Evolutionary conservation across 176 grass and related monocot species (phyloP), one percentile per base, ranked within the genome.

Genomic region (Calamus simplicifolius): DNA sequence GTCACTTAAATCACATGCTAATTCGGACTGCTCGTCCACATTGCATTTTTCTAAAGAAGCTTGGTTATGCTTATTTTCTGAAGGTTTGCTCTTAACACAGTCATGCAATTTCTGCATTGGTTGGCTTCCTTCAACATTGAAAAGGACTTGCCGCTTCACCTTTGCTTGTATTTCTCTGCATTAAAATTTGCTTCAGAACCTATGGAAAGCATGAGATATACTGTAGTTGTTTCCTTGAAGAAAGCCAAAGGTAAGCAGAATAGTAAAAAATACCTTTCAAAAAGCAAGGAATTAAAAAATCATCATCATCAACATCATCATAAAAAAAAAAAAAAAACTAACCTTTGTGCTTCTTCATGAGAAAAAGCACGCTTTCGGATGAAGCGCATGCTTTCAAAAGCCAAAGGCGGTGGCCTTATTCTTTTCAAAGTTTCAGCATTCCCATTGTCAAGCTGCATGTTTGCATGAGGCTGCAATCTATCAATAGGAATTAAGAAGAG

Each of bases 121-220:
- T 63, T 74, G 83, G 78, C 61, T 82, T 81, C 88, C 80, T 61
- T 97, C 92, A 67, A 74, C 61, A 61, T 67, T 69, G 63, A 97
- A 97, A 66, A 87, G 92, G 66, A 87, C 81, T 58, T 88, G 64
- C 2, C 92, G 81, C 59, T 78, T 97, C 25, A 81, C 87, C 80
- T 97, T 91, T 67, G 84, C 92, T 77, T 88, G 74, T 48, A 78
- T 67, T 84, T 97, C 92, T 70, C 92, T 97, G 55, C 30, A 51
- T 8, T 50, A 2, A 25, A 18, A 19, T 54, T 43, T 19, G 15
- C 19, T 15, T 55, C 12, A 43, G 10, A 27, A 29, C 23, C 0
- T 4, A 6, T 70, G 35, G 48, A 35, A 52, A 52, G 48, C 16
- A 29, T 54, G 31, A 59, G 38, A 25, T 48, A 63, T 25, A 60